Percentiles rank a stretch among this genome's conserved stretches.
Evolutionary conservation across 306 rosid genomes (phyloP).

Genomic region (Quercus cerris): DNA sequence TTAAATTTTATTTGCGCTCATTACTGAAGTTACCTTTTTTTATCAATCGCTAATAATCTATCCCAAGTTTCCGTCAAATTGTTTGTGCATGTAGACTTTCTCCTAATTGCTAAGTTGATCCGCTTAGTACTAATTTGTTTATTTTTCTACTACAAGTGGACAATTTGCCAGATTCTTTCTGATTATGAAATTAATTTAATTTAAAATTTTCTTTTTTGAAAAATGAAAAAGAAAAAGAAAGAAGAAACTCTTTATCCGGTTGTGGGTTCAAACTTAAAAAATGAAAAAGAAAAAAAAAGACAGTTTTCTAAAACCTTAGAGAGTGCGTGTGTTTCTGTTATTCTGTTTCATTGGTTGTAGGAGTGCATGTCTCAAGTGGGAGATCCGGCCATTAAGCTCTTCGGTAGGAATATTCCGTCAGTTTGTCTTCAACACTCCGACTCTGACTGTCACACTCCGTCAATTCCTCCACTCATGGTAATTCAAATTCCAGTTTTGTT

Average conservation of each 20-base stretch:
- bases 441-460: constrained; percentile 5
- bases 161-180: background rate
- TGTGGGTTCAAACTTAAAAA: background rate
- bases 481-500: background rate
- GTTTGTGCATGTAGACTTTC: too few species aligned
- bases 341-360: constrained; percentile 11
- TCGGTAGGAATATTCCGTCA: constrained; percentile 41
- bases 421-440: constrained; percentile 11
- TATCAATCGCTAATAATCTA: too few species aligned
- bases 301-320: too few species aligned
- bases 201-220: background rate
- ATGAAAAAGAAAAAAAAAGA: too few species aligned
- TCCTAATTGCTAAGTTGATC: too few species aligned
- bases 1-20: accelerated
- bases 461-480: constrained; percentile 35
- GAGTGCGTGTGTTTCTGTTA: background rate
- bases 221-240: background rate
- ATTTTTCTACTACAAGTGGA: background rate
- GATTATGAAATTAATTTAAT: background rate
- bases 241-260: background rate
- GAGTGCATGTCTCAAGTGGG: constrained; percentile 35
- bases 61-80: too few species aligned
- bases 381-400: constrained; percentile 58
- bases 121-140: too few species aligned
- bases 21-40: accelerated